These are phyloP conservation scores for Corylus americana DNA, from an alignment of 306 rosid genomes.

Conservation along the genomic window DNA sequence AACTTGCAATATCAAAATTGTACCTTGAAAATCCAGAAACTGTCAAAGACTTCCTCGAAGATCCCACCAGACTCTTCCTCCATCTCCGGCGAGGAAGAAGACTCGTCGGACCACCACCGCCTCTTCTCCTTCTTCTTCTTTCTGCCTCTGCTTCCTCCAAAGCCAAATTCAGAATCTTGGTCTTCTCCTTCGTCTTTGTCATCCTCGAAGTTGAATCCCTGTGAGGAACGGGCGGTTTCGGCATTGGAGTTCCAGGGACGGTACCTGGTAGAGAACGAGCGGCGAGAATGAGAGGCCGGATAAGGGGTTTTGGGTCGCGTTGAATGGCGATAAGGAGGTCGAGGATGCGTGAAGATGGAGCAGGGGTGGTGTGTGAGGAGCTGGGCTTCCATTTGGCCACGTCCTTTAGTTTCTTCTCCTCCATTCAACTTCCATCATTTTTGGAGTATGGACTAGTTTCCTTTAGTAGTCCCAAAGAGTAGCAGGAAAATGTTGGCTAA, in stretches of 20 bases:
- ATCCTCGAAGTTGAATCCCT: conserved; percentile 43
- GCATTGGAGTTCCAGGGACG: conserved; percentile 86
- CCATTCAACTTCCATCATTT: conserved; percentile 8
- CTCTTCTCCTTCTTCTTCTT: conserved; percentile 41
- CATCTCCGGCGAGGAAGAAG: conserved; percentile 13
- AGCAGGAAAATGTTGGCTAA: no score
- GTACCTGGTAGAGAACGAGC: conserved; percentile 45
- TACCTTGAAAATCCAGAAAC: conserved; percentile 83
- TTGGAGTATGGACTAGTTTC: not conserved
- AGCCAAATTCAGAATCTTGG: conserved; percentile 25
- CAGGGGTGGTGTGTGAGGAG: conserved; percentile 39
- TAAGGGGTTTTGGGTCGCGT: conserved; percentile 39
- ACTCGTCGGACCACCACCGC: conserved; percentile 81
- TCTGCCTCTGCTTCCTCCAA: conserved; percentile 13
- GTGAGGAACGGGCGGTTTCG: conserved; percentile 48
- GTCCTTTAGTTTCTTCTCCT: conserved; percentile 21
- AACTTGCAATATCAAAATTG: not conserved
- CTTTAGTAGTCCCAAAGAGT: no score
- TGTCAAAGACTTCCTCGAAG: conserved; percentile 56
- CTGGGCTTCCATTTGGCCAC: conserved; percentile 66
- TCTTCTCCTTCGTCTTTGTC: conserved; percentile 30
- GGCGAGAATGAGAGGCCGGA: conserved; percentile 25
- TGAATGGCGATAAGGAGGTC: conserved; percentile 34
- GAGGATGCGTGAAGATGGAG: conserved; percentile 34
- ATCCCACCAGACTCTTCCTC: conserved; percentile 47